phyloP scores from a whole-genome alignment of 305 asterid genomes.

The Fraxinus latifolia region DNA sequence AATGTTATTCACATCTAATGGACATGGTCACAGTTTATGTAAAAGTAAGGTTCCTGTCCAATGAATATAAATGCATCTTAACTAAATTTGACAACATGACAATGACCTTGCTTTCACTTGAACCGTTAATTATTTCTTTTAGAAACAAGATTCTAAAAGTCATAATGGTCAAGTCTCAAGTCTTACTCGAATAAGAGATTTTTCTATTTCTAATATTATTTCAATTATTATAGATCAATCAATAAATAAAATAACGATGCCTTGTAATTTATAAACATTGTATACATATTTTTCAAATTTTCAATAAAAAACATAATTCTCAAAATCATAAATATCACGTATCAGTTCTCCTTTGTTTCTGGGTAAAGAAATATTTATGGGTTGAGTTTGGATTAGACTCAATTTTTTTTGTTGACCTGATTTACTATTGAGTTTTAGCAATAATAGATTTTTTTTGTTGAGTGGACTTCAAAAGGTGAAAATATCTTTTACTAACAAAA shows the following conservation, averaged over 20 bases:
- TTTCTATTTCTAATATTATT: neutral
- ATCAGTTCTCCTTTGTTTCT: neutral
- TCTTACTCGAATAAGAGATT: neutral
- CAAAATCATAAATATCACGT: neutral
- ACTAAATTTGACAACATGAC: too few species aligned
- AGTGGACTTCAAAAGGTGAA: neutral
- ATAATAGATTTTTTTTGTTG: neutral
- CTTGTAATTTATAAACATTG: neutral
- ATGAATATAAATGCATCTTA: neutral
- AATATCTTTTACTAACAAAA: neutral
- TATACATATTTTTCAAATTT: neutral
- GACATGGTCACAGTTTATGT: neutral
- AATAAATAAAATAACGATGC: neutral
- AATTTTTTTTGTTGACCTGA: neutral
- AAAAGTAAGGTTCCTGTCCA: neutral
- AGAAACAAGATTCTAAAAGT: neutral
- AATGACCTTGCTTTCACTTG: neutral
- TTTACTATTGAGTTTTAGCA: neutral
- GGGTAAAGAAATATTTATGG: neutral
- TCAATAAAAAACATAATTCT: neutral
- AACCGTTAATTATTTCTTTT: neutral
- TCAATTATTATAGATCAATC: neutral
- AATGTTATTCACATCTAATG: neutral
- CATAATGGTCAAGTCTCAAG: neutral
- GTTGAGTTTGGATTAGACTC: neutral